Evolutionary conservation across 495 filamentous ascomycete species (phyloP).

Genomic region (Talaromyces wortmannii): DNA sequence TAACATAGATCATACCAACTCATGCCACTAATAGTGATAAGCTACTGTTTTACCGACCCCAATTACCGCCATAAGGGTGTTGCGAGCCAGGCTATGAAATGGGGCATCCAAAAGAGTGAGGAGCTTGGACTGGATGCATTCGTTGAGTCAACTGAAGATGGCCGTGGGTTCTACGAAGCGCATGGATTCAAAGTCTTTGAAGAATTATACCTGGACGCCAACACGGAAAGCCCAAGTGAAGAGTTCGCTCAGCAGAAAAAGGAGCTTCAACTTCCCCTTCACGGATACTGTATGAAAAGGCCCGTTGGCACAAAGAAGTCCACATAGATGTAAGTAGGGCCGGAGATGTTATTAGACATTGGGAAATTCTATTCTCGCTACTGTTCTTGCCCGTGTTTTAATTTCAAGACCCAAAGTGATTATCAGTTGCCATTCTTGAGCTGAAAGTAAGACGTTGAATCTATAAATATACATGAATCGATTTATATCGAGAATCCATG

Average conservation of each 20-base stretch:
- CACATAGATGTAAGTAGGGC: neutral
- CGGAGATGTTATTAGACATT: no score
- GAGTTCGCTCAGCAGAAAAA: neutral
- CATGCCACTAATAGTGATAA: constrained; percentile 14
- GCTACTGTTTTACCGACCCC: constrained; percentile 22
- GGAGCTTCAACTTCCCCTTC: neutral
- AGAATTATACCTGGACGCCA: neutral
- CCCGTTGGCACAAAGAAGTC: neutral
- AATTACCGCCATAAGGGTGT: constrained; percentile 27
- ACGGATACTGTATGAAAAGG: neutral
- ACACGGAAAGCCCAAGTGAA: neutral
- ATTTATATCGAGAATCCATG: no score
- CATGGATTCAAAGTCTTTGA: constrained; percentile 18
- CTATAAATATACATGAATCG: no score
- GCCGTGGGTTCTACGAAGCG: constrained; percentile 28
- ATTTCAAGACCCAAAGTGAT: no score
- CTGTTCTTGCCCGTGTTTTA: no score
- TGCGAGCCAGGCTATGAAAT: constrained; percentile 29
- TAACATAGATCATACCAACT: neutral
- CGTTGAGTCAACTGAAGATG: constrained; percentile 30
- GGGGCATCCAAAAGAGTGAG: constrained; percentile 31
- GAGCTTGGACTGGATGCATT: constrained; percentile 29
- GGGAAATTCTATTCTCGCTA: no score
- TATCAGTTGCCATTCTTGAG: no score
- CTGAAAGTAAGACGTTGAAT: no score